A percentile compares a stretch with the other conserved stretches of the same genome.
phyloP scores from a whole-genome alignment of 495 filamentous ascomycete species.

The Tricharina praecox region DNA sequence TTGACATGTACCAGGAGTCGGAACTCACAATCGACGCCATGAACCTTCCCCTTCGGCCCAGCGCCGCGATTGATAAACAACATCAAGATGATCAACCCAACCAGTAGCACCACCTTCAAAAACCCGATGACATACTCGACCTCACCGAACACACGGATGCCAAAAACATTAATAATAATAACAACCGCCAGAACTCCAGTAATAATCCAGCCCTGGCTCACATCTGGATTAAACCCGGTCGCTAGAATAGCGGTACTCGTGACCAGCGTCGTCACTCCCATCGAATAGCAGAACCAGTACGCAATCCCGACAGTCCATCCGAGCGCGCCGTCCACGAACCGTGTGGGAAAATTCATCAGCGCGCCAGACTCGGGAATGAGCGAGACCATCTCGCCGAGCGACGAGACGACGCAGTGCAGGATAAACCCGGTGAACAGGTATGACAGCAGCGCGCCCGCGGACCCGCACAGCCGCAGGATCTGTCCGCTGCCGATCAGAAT shows the following conservation, averaged over 20 bases:
- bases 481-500: conserved; percentile 34
- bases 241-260: conserved; percentile 20
- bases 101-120: conserved; percentile 22
- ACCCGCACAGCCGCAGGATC: conserved; percentile 31
- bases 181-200: conserved; percentile 19
- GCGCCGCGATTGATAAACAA: conserved; percentile 23
- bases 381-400: conserved; percentile 35
- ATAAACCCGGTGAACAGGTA: conserved; percentile 31
- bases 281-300: conserved; percentile 33
- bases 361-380: conserved; percentile 35
- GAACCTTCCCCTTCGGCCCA: conserved; percentile 12
- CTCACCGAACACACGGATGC: conserved; percentile 26
- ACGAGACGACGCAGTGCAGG: conserved; percentile 34
- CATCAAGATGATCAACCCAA: conserved; percentile 18
- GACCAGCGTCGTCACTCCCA: conserved; percentile 20
- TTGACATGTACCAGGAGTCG: neutral
- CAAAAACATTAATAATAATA: conserved; percentile 23
- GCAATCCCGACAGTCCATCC: conserved; percentile 32
- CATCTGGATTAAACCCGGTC: conserved; percentile 17
- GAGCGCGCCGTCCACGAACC: conserved; percentile 35
- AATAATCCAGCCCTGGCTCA: conserved; percentile 14
- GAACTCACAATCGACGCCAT: neutral
- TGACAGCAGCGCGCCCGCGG: conserved; percentile 31
- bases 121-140: conserved; percentile 26
- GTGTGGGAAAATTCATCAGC: conserved; percentile 32